These are phyloP conservation scores for Gynandropsis gynandra DNA, from an alignment of 345 rosid species.

Conservation along the genomic window DNA sequence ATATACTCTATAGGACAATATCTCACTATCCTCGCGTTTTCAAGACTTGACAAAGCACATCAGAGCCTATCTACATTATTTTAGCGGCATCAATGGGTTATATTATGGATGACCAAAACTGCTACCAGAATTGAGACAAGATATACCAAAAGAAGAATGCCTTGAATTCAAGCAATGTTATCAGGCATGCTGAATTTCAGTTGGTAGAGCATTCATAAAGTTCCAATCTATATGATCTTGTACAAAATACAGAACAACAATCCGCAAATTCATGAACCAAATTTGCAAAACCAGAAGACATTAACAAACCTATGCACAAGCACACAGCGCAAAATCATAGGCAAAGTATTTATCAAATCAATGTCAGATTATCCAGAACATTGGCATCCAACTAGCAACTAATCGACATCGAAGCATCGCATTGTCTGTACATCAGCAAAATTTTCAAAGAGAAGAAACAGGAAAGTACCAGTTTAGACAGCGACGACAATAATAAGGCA, in stretches of 20 bases:
- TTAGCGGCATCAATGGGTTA: too few species aligned
- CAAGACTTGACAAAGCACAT: too few species aligned
- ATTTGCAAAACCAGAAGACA: neutral
- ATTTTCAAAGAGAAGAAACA: neutral
- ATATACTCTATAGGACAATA: too few species aligned
- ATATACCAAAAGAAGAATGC: conserved; percentile 8
- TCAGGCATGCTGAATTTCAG: too few species aligned
- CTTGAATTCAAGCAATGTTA: too few species aligned
- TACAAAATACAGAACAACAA: neutral
- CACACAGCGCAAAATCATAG: neutral
- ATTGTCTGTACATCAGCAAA: neutral
- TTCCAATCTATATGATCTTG: neutral
- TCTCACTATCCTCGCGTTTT: too few species aligned
- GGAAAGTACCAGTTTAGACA: conserved; percentile 20
- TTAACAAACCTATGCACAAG: neutral
- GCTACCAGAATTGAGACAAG: too few species aligned
- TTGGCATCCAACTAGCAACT: neutral
- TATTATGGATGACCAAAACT: too few species aligned
- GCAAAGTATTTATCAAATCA: conserved; percentile 1
- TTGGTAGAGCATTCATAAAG: too few species aligned
- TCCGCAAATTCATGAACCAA: neutral
- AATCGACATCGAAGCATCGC: conserved; percentile 18
- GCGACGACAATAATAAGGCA: neutral
- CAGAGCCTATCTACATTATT: too few species aligned
- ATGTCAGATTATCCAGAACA: conserved; percentile 1